A percentile compares a stretch with the other conserved stretches of the same genome.
phyloP scores from a whole-genome alignment of 1,284 basidiomycete genomes.

The Leccinum idahoense region DNA sequence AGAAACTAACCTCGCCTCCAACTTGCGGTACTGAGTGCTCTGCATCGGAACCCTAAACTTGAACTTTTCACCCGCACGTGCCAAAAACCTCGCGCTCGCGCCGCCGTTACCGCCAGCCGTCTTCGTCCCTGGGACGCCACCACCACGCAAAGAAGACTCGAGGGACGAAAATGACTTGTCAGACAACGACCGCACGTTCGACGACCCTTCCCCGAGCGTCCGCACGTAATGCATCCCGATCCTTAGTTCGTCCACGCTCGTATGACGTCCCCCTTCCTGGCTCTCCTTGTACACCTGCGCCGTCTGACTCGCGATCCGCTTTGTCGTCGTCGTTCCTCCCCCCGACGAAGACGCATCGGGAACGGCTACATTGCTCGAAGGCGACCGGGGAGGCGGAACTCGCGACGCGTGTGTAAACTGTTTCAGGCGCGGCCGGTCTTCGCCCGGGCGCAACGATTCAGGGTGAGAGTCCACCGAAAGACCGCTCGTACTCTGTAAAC shows the following conservation, averaged over 20 bases:
- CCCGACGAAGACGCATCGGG: constrained; percentile 13
- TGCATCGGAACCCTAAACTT: constrained; percentile 49
- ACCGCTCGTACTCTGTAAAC: constrained; percentile 32
- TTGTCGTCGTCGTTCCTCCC: constrained; percentile 15
- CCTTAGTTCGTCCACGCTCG: constrained; percentile 53
- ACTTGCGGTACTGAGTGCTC: constrained; percentile 25
- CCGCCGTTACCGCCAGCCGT: background rate
- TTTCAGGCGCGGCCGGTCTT: constrained; percentile 57
- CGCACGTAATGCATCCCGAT: constrained; percentile 67
- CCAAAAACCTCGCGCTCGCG: constrained; percentile 36
- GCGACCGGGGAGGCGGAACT: constrained; percentile 54
- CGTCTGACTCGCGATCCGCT: constrained; percentile 58
- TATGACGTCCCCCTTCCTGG: constrained; percentile 26
- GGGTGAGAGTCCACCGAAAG: constrained; percentile 32
- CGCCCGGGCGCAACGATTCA: constrained; percentile 26
- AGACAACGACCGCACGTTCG: constrained; percentile 38
- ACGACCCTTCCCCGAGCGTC: constrained; percentile 54
- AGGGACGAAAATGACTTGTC: constrained; percentile 53
- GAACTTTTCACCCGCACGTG: constrained; percentile 57
- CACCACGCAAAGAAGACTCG: constrained; percentile 48
- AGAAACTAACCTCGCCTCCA: constrained; percentile 47
- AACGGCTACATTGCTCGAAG: constrained; percentile 28
- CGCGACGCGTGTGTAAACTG: constrained; percentile 66
- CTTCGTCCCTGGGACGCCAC: constrained; percentile 26
- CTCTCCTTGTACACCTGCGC: constrained; percentile 49